A percentile compares a stretch with the other conserved stretches of the same genome.
These are phyloP conservation scores for Chalciporus sp. DNA, from an alignment of 1,284 basidiomycete genomes.

Conservation along the genomic window DNA sequence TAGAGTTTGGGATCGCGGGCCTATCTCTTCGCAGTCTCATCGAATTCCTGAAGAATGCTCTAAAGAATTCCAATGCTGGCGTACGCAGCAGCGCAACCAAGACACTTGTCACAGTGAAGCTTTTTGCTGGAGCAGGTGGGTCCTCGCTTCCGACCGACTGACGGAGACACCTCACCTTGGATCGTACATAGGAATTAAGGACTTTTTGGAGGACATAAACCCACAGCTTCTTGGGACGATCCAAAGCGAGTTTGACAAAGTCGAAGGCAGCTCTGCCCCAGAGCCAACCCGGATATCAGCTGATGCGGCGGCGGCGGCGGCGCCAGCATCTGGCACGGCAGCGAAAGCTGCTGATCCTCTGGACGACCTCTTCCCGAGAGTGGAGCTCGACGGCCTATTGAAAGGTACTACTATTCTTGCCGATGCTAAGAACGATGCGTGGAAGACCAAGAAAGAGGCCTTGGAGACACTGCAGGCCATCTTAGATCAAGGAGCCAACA, in stretches of 20 bases:
- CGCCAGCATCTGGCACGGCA: constrained; percentile 41
- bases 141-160: constrained; percentile 12
- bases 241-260: constrained; percentile 91
- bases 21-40: constrained; percentile 85
- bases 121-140: constrained; percentile 90
- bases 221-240: constrained; percentile 94
- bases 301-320: constrained; percentile 65
- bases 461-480: constrained; percentile 84
- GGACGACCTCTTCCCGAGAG: constrained; percentile 94
- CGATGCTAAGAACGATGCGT: constrained; percentile 89
- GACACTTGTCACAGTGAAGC: constrained; percentile 86
- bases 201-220: constrained; percentile 93
- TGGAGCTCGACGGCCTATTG: constrained; percentile 89
- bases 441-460: constrained; percentile 98
- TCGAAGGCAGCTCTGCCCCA: constrained; percentile 78
- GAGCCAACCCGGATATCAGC: constrained; percentile 78
- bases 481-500: constrained; percentile 89
- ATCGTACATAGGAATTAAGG: constrained; percentile 73
- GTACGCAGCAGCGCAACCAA: constrained; percentile 97
- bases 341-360: constrained; percentile 65
- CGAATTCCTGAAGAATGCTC: constrained; percentile 84
- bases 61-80: constrained; percentile 93
- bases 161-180: constrained; percentile 1
- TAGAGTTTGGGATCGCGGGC: constrained; percentile 93
- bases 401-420: constrained; percentile 83